Evolutionary conservation across 495 filamentous ascomycete species (phyloP), one percentile per base, ranked within the genome.

Genomic region (Penicillium dipodomyicola): DNA sequence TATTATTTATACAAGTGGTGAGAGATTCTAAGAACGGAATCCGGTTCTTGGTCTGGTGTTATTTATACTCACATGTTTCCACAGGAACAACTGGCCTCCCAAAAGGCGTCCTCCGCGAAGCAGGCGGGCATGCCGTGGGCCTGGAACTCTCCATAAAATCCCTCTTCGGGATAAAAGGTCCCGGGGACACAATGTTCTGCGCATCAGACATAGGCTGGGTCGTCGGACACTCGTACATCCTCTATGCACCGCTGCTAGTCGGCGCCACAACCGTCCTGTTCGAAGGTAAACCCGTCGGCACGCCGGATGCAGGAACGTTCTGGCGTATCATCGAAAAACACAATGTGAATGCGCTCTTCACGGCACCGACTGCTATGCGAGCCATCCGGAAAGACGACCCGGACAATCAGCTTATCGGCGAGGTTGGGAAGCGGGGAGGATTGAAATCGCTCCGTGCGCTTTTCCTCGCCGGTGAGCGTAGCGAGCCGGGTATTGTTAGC

Each of bases 251-350:
- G 6, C 78, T 97, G 11, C 82, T 97, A 5, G 82, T 86, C 4
- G 92, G 92, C 9, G 92, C 91, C 5, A 87, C 92, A 5, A 94
- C 91, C 0, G 82, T 97, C 15, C 79, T 96, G 2, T 96, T 90
- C 65, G 92, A 96, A 73, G 92, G 92, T 3, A 96, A 96, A 59
- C 92, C 92, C 3, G 75, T 96, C 30, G 92, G 92, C 4, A 97
- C 93, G 0, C 92, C 92, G 0, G 84, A 96, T 59, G 89, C 90
- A 14, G 84, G 88, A 8, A 87, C 87, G 0, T 92, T 96, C 72
- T 97, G 91, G 91, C 80, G 92, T 3, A 84, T 96, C 20, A 67
- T 95, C 22, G 87, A 89, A 61, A 88, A 92, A 62, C 86, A 96
- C 73, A 86, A 87, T 63, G 91, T 93, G 60, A 93, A 90, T 55